These are phyloP conservation scores for Tulasnella sp. DNA, from an alignment of 768 basidiomycete genomes.

Conservation along the genomic window DNA sequence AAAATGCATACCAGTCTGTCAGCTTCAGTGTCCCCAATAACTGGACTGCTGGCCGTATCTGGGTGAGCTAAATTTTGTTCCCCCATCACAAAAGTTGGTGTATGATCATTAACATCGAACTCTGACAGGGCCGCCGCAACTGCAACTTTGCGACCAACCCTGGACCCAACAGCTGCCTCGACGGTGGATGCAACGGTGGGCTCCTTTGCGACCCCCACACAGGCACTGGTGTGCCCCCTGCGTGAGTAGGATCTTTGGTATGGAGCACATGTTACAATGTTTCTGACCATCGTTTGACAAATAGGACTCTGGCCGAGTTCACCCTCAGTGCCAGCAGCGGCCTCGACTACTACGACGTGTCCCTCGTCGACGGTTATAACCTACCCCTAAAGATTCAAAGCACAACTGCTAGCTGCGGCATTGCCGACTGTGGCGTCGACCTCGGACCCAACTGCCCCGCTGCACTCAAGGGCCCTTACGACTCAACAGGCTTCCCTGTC, in stretches of 20 bases:
- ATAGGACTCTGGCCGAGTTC: conserved; percentile 18
- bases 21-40: conserved; percentile 47
- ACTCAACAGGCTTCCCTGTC: conserved; percentile 19
- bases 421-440: conserved; percentile 6
- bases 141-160: conserved; percentile 32
- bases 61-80: conserved; percentile 32
- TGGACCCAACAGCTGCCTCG: conserved; percentile 29
- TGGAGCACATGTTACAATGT: not conserved
- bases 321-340: conserved; percentile 16
- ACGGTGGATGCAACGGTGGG: conserved; percentile 30
- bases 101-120: too few relatives aligned
- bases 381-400: conserved; percentile 18
- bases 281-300: not conserved
- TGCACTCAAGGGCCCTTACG: conserved; percentile 2
- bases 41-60: conserved; percentile 56
- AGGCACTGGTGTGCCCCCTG: conserved; percentile 29
- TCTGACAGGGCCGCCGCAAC: conserved; percentile 29
- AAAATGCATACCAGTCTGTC: conserved; percentile 27
- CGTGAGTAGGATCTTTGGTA: not conserved
- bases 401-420: not conserved
- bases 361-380: conserved; percentile 21
- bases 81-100: not conserved
- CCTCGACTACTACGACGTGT: conserved; percentile 17
- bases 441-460: conserved; percentile 3
- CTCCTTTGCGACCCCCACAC: conserved; percentile 29